A percentile compares a stretch with the other conserved stretches of the same genome.
These are phyloP conservation scores for Trichophyton simii DNA, from an alignment of 2,329 filamentous ascomycete genomes.

Conservation along the genomic window DNA sequence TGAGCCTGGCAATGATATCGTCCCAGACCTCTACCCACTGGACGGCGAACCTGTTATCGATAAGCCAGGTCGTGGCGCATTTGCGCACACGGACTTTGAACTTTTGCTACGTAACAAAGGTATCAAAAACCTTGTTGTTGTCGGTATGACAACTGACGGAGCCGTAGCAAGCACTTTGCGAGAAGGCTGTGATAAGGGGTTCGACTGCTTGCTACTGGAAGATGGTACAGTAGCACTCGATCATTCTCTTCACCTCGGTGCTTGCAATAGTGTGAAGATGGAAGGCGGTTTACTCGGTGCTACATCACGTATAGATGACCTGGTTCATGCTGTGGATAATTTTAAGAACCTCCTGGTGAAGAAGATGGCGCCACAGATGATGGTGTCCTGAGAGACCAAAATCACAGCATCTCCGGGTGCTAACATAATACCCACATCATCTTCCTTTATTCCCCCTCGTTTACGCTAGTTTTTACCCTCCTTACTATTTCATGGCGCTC, in stretches of 20 bases:
- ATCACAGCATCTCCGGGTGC: not conserved
- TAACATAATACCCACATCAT: conserved; percentile 1
- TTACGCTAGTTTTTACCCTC: conserved; percentile 10
- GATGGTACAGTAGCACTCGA: conserved; percentile 37
- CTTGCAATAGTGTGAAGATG: conserved; percentile 34
- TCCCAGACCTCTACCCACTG: conserved; percentile 41
- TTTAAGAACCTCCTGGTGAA: conserved; percentile 32
- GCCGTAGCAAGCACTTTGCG: conserved; percentile 45
- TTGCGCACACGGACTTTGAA: conserved; percentile 44
- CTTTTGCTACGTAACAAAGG: conserved; percentile 39
- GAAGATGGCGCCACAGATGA: conserved; percentile 32
- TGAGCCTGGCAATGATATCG: conserved; percentile 45
- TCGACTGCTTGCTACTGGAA: conserved; percentile 41
- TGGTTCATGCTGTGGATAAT: conserved; percentile 31
- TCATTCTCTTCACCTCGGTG: conserved; percentile 29
- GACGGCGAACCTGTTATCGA: conserved; percentile 41
- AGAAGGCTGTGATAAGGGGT: conserved; percentile 45
- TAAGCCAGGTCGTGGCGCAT: conserved; percentile 43
- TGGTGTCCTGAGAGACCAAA: not conserved
- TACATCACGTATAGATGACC: conserved; percentile 27
- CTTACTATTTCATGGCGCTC: conserved; percentile 2
- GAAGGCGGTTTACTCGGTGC: conserved; percentile 37
- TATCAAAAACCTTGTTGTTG: conserved; percentile 41
- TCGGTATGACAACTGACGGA: conserved; percentile 45
- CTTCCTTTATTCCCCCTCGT: not conserved